Evolutionary conservation across 306 rosid genomes (phyloP).

Genomic region (Neltuma alba): DNA sequence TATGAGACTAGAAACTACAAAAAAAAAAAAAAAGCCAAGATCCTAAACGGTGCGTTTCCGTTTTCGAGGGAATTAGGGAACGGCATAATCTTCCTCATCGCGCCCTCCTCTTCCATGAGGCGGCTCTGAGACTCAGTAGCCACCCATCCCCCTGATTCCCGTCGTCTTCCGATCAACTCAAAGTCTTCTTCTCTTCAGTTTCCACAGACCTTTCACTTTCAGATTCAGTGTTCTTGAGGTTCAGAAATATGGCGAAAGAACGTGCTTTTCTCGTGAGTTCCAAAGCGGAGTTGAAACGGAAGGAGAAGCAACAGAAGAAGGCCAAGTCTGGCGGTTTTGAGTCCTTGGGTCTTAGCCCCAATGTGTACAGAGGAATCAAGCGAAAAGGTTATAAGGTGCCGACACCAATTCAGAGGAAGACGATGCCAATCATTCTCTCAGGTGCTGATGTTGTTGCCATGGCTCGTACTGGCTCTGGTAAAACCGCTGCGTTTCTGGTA

Average conservation of each 20-base stretch:
- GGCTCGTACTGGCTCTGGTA: conserved; percentile 99
- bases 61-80: not conserved
- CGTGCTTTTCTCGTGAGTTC: conserved; percentile 47
- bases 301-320: conserved; percentile 60
- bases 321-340: conserved; percentile 88
- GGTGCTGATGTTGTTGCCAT: conserved; percentile 92
- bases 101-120: not conserved
- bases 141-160: not conserved
- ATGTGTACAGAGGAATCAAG: conserved; percentile 67
- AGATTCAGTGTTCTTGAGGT: not conserved
- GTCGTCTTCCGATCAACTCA: not conserved
- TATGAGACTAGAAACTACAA: too few relatives aligned
- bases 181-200: not conserved
- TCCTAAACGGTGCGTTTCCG: not conserved
- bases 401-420: conserved; percentile 93
- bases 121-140: conserved; percentile 6
- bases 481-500: conserved; percentile 86
- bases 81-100: not conserved
- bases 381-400: conserved; percentile 93
- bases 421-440: conserved; percentile 87
- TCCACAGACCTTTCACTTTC: not conserved
- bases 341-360: conserved; percentile 63
- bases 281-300: conserved; percentile 48
- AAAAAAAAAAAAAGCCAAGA: too few relatives aligned
- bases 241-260: not conserved